Base-by-base conservation (phyloP, 2,329 filamentous ascomycete genomes). In the Aspergillus sp. region DNA sequence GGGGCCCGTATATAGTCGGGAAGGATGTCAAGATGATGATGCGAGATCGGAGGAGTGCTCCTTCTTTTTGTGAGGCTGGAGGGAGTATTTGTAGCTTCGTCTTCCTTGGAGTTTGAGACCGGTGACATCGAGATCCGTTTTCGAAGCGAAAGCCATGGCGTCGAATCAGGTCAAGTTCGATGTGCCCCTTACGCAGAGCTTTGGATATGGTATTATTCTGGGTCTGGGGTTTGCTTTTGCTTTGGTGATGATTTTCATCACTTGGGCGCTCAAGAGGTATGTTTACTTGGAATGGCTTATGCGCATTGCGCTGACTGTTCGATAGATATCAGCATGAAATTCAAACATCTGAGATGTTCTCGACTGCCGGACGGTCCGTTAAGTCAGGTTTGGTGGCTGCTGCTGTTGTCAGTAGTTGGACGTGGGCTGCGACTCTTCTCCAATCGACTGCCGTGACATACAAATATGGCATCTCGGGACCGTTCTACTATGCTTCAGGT, bases 271-370 rank as follows among this genome's bases (percentile, higher is more conserved):
- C 49, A 85, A 83, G 61, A 74, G 82, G 62, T 81, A 70, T 41
- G 56, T 25, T n/a, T 35, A 12, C 15, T 15, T 23, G 22, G 22
- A 23, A 3, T 23, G 22, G 22, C 33, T 35, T 37, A n/a, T 37
- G 12, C 15, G 15, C 39, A 6, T 4, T 41, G 3, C 19, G 33
- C 19, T 46, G 19, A 12, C 9, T 9, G 23, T 41, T 46, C 17
- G 33, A 49, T 44, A 76, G 78, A 55, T 85, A 85, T 63, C 83
- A 84, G 60, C 77, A 83, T 74, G 89, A 73, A 63, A 66, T 90
- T 3, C 89, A 95, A 66, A 95, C 90, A 0, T 90, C 86, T 0
- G 90, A 95, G 71, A 93, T 90, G 81, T 95, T 95, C 75, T 90
- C 80, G 54, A 95, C 90, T 0, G 90, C 90, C 44, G 89, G 89